phyloP scores from a whole-genome alignment of 768 basidiomycete species.

The Cystofilobasidium macerans region DNA sequence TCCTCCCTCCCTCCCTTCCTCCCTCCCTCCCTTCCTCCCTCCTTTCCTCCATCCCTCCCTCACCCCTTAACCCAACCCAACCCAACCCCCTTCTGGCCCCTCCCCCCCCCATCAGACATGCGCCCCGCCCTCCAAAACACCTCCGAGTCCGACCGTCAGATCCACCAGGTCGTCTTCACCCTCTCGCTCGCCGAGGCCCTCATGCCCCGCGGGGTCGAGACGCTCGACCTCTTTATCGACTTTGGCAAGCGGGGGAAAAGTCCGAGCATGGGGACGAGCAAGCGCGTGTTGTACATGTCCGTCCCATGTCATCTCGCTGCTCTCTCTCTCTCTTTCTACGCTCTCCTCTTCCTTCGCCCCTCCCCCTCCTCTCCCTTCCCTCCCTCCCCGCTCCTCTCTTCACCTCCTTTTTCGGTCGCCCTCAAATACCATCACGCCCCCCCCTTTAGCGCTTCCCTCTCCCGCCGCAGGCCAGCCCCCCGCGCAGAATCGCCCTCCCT shows the following conservation, averaged over 20 bases:
- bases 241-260: constrained; percentile 16
- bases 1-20: too few species aligned
- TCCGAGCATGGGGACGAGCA: constrained; percentile 3
- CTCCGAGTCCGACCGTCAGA: background rate
- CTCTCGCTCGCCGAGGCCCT: background rate
- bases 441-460: background rate
- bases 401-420: too few species aligned
- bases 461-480: background rate
- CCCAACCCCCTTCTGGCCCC: background rate
- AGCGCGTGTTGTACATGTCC: constrained; percentile 20
- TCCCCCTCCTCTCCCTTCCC: background rate
- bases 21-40: too few species aligned
- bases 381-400: too few species aligned
- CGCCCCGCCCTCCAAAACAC: constrained; percentile 21
- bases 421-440: too few species aligned
- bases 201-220: constrained; percentile 21
- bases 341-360: too few species aligned
- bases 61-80: background rate
- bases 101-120: constrained; percentile 10
- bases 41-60: background rate
- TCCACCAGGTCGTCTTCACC: constrained; percentile 9
- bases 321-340: too few species aligned
- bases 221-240: constrained; percentile 20
- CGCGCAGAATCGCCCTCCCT: too few species aligned
- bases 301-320: background rate